These are phyloP conservation scores for Scheffersomyces ergatensis DNA, from an alignment of 805 yeast genomes.

Conservation along the genomic window DNA sequence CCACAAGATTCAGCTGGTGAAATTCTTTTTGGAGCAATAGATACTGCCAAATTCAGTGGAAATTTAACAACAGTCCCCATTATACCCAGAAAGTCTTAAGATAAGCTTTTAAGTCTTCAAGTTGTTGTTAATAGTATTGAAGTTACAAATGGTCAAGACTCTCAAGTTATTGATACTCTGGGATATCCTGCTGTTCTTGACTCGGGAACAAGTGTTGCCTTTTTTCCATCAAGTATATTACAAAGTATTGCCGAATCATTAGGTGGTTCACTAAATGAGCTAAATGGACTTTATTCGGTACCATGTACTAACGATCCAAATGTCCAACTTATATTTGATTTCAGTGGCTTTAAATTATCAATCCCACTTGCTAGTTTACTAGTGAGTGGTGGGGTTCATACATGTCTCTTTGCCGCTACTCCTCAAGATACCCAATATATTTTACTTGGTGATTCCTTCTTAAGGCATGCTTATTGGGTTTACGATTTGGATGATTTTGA, in stretches of 20 bases:
- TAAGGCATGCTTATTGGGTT: conserved; percentile 62
- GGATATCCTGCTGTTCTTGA: conserved; percentile 47
- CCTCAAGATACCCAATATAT: too few species aligned
- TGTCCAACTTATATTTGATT: conserved; percentile 37
- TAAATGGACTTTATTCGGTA: conserved; percentile 46
- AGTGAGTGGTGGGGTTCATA: neutral
- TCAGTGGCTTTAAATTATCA: conserved; percentile 29
- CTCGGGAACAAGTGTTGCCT: conserved; percentile 55
- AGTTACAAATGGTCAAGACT: neutral
- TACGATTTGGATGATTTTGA: conserved; percentile 57
- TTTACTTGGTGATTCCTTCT: conserved; percentile 63
- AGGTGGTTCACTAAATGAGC: conserved; percentile 31
- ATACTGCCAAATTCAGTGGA: conserved; percentile 20
- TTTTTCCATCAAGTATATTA: conserved; percentile 44
- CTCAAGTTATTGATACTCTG: neutral
- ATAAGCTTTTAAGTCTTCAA: neutral
- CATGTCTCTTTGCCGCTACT: too few species aligned
- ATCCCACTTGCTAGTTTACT: neutral
- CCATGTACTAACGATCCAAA: conserved; percentile 32
- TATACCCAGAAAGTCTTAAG: neutral
- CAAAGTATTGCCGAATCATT: conserved; percentile 25
- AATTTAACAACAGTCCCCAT: conserved; percentile 11
- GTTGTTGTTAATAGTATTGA: neutral
- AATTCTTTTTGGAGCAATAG: conserved; percentile 27
- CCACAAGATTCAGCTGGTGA: conserved; percentile 13